A percentile compares a stretch with the other conserved stretches of the same genome.
phyloP scores from a whole-genome alignment of 78 protist genomes.

The Trichosphaerium sp. region DNA sequence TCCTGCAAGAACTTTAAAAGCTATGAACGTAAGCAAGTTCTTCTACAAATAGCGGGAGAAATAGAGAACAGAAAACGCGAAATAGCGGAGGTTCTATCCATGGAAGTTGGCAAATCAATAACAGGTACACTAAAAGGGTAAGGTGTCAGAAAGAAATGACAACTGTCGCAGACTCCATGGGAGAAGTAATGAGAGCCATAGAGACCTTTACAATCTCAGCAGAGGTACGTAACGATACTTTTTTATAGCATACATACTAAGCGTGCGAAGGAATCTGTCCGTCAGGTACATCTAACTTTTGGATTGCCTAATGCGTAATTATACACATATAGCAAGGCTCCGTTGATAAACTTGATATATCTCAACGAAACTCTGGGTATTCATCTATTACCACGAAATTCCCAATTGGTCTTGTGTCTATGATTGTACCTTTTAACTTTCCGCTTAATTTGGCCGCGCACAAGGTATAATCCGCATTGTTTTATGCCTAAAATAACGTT shows the following conservation, averaged over 20 bases:
- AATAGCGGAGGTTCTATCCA: conserved; percentile 30
- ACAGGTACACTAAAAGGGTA: conserved; percentile 36
- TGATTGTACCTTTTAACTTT: conserved; percentile 66
- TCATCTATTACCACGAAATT: conserved; percentile 29
- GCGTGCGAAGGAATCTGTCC: conserved; percentile 37
- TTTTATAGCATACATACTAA: too few relatives aligned
- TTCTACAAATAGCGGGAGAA: conserved; percentile 19
- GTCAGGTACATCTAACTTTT: too few relatives aligned
- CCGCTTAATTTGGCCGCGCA: conserved; percentile 65
- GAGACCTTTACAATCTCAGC: conserved; percentile 58
- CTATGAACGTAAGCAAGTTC: conserved; percentile 4
- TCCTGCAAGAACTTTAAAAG: conserved; percentile 13
- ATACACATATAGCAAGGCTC: too few relatives aligned
- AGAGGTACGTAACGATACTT: too few relatives aligned
- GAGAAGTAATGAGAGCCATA: conserved; percentile 15
- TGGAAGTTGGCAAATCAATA: conserved; percentile 50
- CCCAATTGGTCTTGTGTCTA: conserved; percentile 56
- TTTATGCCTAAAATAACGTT: conserved; percentile 8
- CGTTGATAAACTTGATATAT: conserved; percentile 28
- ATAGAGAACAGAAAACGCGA: conserved; percentile 23
- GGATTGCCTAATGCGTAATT: too few relatives aligned
- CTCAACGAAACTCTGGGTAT: conserved; percentile 22
- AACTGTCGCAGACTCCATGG: not conserved
- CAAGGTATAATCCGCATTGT: conserved; percentile 67
- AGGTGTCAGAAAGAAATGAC: not conserved